Conservation (phyloP, 2,329 filamentous ascomycete genomes). For the Fusarium napiforme region DNA sequence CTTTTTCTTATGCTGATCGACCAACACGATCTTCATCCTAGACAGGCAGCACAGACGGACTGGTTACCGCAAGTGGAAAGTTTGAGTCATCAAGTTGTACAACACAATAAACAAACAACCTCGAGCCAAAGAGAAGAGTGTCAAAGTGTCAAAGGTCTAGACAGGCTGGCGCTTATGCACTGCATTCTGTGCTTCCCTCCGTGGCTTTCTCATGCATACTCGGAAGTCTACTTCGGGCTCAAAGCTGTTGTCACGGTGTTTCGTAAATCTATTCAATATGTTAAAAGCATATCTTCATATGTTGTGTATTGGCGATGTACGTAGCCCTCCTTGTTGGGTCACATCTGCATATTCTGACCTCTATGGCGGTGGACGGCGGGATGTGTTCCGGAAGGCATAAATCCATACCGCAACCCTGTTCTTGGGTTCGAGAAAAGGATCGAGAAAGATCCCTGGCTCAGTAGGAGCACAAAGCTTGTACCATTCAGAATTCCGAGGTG, state of each 20-base stretch:
- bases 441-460: conserved; percentile 31
- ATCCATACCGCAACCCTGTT: conserved; percentile 16
- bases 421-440: conserved; percentile 26
- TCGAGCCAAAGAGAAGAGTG: conserved; percentile 23
- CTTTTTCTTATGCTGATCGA: conserved; percentile 20
- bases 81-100: conserved; percentile 24
- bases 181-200: conserved; percentile 28
- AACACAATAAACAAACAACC: conserved; percentile 29
- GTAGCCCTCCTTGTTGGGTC: conserved; percentile 8
- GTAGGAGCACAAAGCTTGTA: conserved; percentile 25
- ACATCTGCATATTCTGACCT: conserved; percentile 7
- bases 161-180: conserved; percentile 43
- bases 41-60: conserved; percentile 25
- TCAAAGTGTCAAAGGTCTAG: conserved; percentile 9
- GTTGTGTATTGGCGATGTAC: neutral
- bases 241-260: neutral
- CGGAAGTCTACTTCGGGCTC: neutral
- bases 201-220: neutral
- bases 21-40: conserved; percentile 23
- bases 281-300: neutral
- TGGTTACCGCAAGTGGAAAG: conserved; percentile 25
- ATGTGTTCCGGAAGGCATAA: conserved; percentile 19
- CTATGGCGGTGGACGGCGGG: conserved; percentile 16
- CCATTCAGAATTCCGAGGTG: conserved; percentile 2
- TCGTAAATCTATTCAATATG: neutral